phyloP scores from a whole-genome alignment of 163 green algal genomes.

The Chlorella variabilis region DNA sequence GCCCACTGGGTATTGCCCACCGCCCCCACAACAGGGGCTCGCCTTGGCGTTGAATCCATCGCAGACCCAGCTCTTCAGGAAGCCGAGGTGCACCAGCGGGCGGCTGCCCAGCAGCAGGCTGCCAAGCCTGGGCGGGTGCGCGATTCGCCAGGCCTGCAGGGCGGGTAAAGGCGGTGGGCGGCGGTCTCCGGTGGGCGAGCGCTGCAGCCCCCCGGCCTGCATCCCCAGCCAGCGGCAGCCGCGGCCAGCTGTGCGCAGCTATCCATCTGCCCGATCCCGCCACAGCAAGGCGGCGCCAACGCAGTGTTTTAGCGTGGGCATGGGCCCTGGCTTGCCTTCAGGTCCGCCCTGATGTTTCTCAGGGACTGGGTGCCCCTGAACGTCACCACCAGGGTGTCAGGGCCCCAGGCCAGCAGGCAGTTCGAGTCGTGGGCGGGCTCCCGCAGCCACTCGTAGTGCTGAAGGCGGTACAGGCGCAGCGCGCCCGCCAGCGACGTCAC shows the following conservation, averaged over 20 bases:
- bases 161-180: too few species aligned
- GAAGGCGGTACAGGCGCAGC: neutral
- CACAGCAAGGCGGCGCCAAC: neutral
- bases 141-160: conserved; percentile 19
- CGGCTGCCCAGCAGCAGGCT: conserved; percentile 23
- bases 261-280: too few species aligned
- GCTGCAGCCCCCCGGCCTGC: too few species aligned
- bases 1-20: too few species aligned
- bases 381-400: neutral
- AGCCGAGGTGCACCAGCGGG: conserved; percentile 46
- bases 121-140: conserved; percentile 28
- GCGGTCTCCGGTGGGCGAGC: too few species aligned
- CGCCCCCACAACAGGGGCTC: too few species aligned
- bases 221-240: too few species aligned
- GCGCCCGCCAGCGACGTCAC: neutral
- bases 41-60: neutral
- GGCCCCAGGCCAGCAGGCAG: neutral
- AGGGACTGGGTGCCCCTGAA: neutral
- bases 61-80: conserved; percentile 19
- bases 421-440: neutral
- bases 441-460: neutral
- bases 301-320: too few species aligned
- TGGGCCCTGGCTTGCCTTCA: neutral
- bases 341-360: neutral
- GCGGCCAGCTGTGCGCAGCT: too few species aligned